Evolutionary conservation across 257 asterid genomes (phyloP).

Genomic region (Salvia rosmarinus): DNA sequence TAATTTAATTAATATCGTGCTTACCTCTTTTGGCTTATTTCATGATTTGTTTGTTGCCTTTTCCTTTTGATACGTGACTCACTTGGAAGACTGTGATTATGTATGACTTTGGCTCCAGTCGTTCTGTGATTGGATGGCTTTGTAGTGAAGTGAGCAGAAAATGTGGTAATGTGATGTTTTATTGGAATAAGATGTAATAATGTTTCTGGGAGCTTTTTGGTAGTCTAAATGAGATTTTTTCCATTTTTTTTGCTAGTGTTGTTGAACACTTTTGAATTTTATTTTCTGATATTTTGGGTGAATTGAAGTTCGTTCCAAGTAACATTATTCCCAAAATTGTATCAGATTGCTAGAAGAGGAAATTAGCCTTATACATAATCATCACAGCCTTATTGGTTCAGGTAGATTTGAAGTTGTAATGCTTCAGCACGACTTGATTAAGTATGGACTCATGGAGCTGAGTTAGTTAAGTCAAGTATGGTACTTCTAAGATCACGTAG

Average conservation of each 20-base stretch:
- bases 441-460: constrained; percentile 1
- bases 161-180: background rate
- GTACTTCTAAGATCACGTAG: constrained; percentile 7
- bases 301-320: no score
- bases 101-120: background rate
- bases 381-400: background rate
- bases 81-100: background rate
- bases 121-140: background rate
- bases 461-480: background rate
- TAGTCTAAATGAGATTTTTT: background rate
- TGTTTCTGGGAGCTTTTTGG: background rate
- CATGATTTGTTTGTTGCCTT: background rate
- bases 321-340: background rate
- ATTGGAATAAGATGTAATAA: background rate
- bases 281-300: background rate
- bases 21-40: constrained; percentile 2
- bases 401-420: background rate
- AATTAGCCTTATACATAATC: background rate
- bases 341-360: background rate
- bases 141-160: background rate
- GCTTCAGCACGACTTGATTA: background rate
- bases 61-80: background rate
- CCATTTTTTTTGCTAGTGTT: background rate
- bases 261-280: background rate
- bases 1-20: background rate